These are phyloP conservation scores for Chlorophyllum brunneum DNA, from an alignment of 768 basidiomycete species.

Conservation along the genomic window DNA sequence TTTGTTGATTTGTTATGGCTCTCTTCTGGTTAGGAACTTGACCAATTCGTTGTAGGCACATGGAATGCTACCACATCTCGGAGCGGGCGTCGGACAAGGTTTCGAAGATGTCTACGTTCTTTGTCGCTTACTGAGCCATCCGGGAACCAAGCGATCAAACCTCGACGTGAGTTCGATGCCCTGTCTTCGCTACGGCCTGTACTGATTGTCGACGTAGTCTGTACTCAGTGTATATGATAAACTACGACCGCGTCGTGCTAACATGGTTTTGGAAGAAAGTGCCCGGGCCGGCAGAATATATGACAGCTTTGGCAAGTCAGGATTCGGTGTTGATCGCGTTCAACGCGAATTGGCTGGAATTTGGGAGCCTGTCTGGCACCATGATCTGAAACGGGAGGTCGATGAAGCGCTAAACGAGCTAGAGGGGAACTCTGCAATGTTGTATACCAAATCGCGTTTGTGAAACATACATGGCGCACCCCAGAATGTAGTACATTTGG, in stretches of 20 bases:
- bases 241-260: constrained; percentile 43
- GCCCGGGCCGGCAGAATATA: constrained; percentile 39
- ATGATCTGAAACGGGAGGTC: constrained; percentile 41
- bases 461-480: too few relatives aligned
- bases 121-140: constrained; percentile 40
- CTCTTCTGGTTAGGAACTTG: not conserved
- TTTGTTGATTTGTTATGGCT: constrained; percentile 20
- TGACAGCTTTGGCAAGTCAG: constrained; percentile 32
- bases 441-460: too few relatives aligned
- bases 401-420: constrained; percentile 24
- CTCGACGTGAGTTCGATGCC: constrained; percentile 29
- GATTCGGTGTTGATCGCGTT: constrained; percentile 26
- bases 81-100: constrained; percentile 57
- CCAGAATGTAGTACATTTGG: too few relatives aligned
- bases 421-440: not conserved
- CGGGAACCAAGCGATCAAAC: constrained; percentile 33
- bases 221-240: constrained; percentile 43
- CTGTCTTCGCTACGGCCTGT: not conserved
- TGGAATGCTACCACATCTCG: constrained; percentile 56
- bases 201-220: constrained; percentile 25
- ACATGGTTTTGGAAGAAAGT: constrained; percentile 43
- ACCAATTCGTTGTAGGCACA: constrained; percentile 38
- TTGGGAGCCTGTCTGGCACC: constrained; percentile 48
- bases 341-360: constrained; percentile 30
- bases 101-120: constrained; percentile 53